Base-by-base conservation (phyloP, 108 stramenopile species). In the Hondaea fermentalgiana region DNA sequence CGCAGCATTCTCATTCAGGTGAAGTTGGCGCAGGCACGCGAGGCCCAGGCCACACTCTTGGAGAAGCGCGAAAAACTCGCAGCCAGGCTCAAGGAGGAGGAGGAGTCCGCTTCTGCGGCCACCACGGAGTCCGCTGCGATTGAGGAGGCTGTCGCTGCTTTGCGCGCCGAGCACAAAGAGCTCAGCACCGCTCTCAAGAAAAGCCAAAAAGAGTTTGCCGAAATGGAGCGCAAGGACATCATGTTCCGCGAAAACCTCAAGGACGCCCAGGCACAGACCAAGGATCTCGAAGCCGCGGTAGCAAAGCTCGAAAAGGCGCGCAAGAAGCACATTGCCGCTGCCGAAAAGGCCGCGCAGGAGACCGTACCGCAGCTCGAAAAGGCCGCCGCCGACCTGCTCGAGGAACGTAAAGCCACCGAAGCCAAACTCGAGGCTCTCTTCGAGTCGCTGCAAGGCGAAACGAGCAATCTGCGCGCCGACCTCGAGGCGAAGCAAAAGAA, bases 171-270 rank as follows among this genome's bases (percentile, higher is more conserved):
- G 58, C 96, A 97, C 89, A 93, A 96, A 12, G 88, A 45, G 57
- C 90, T 95, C 5, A 89, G 90, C 87, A 72, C 76, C 21, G 95
- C 94, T 89, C 92, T 97, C 57, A 91, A 91, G 57, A 90, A 91
- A 72, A 95, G 95, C 44, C 96, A 97, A 90, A 95, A 97, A 59
- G 96, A 96, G 87, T 98, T 96, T 87, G 88, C 94, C 12, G 94
- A 95, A 28, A 97, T 93, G 72, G 99, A 98, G 93, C 90, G 97
- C 57, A 90, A 92, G 88, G 99, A 98, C 91, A 97, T 98, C 93
- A 96, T 97, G 90, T 90, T 97, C 87, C 87, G 95, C 72, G 99
- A 97, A 92, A 95, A 96, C 87, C 94, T 97, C 90, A 98, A 98
- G 95, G 92, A 94, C 93, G 92, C 90, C 58, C 95, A 96, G 88